Evolutionary conservation across 371 early-diverging fungal species (phyloP), one percentile per base, ranked within the genome.

Genomic region (Enteropsectra breve): DNA sequence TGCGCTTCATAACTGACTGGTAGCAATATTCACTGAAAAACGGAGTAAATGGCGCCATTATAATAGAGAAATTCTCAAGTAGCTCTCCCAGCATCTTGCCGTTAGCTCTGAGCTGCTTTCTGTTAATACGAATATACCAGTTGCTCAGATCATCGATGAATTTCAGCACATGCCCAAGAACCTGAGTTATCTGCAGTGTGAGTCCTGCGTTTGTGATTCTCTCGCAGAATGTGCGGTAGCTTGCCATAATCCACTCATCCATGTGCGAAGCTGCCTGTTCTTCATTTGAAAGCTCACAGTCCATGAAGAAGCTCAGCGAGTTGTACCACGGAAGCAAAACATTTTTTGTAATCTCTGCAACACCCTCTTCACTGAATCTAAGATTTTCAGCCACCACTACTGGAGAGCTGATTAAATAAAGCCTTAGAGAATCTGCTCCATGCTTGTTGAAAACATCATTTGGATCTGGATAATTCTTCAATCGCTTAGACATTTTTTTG

Each of bases 401-500:
- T 18, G 99, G 96, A 26, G 95, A 95, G 80, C 92, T 95, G 82
- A 97, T 89, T 57, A 97, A 81, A 80, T 96, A 97, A 66, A 97
- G 80, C 65, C 85, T 69, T 49, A 99, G 84, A 33, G 92, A 88
- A 80, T 99, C 99, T 57, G 97, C 94, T 76, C 99, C 97, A 81
- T 89, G 92, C 66, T 83, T 82, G 72, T 92, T 83, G 54, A 97
- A 79, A 56, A 99, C 83, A 37, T 83, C 62, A 68, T 68, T 83
- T 34, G 98, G 97, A 69, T 94, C 94, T 28, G 98, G 97, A 79
- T 97, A 99, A 85, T 99, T 99, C 85, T 95, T 92, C 62, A 95
- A 85, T 73, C 92, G 85, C 84, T 99, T 99, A 77, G 89, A 88
- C 99, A 99, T 99, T 84, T 99, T 99, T 82, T 94, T 95, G 72